A percentile compares a stretch with the other conserved stretches of the same genome.
Conservation (phyloP, 108 stramenopile genomes). For the Nitzschia sp. region DNA sequence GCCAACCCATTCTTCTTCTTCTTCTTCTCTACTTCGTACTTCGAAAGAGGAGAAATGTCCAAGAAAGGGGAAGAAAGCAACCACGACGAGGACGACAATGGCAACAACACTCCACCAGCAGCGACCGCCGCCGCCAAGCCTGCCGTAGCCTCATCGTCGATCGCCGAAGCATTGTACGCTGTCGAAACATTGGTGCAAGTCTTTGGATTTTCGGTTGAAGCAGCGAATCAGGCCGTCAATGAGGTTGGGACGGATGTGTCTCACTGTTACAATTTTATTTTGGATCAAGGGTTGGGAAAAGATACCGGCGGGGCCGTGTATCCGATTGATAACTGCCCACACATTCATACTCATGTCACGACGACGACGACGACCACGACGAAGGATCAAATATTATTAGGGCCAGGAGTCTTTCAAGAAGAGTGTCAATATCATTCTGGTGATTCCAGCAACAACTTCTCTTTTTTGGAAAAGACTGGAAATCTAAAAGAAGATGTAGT, state of each 20-base stretch:
- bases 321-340: slow-evolving; percentile 75
- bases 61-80: too few relatives aligned
- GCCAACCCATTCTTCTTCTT: too few relatives aligned
- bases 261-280: slow-evolving; percentile 69
- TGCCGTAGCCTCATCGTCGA: background rate
- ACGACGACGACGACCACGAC: slow-evolving; percentile 9
- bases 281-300: slow-evolving; percentile 48
- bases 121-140: background rate
- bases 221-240: slow-evolving; percentile 26
- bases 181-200: slow-evolving; percentile 27
- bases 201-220: slow-evolving; percentile 25
- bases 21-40: too few relatives aligned
- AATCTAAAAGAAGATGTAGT: slow-evolving; percentile 13
- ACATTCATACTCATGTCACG: slow-evolving; percentile 31
- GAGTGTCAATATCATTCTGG: background rate
- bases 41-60: too few relatives aligned
- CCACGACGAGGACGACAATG: background rate
- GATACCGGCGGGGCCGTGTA: slow-evolving; percentile 71
- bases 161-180: slow-evolving; percentile 22
- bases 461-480: background rate
- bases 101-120: background rate
- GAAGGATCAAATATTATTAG: too few relatives aligned
- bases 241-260: slow-evolving; percentile 29
- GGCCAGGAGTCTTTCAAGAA: too few relatives aligned
- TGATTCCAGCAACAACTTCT: background rate